A percentile compares a stretch with the other conserved stretches of the same genome.
Evolutionary conservation across 208 protist species (phyloP).

Genomic region (Wallacemonas rigidus): DNA sequence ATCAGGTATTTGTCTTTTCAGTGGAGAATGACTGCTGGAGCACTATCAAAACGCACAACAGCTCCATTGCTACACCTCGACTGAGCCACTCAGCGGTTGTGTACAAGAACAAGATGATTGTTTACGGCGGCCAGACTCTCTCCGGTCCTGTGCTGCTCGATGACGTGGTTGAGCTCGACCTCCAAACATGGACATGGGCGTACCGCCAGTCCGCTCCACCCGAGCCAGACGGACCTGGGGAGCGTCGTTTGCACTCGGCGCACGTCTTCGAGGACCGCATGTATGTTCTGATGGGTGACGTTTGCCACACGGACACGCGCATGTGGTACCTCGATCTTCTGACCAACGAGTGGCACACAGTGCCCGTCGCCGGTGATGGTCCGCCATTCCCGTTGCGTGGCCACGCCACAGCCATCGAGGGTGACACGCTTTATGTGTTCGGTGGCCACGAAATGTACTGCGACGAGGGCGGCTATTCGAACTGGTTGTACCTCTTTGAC

Average conservation of each 20-base stretch:
- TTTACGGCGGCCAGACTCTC: conserved; percentile 81
- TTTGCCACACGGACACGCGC: conserved; percentile 18
- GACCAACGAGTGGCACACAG: conserved; percentile 48
- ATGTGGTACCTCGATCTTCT: conserved; percentile 76
- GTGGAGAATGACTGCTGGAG: conserved; percentile 47
- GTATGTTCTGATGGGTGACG: conserved; percentile 80
- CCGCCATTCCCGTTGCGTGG: conserved; percentile 46
- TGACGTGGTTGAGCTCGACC: conserved; percentile 72
- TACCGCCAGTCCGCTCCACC: conserved; percentile 45
- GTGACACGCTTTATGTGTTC: conserved; percentile 64
- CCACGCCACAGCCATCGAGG: conserved; percentile 56
- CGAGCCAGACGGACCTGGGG: conserved; percentile 68
- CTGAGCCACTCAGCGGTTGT: conserved; percentile 71
- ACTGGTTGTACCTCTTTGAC: conserved; percentile 12
- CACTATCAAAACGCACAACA: conserved; percentile 40
- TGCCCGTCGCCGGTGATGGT: conserved; percentile 24
- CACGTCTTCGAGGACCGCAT: conserved; percentile 66
- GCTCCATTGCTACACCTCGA: conserved; percentile 46
- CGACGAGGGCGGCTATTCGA: conserved; percentile 1
- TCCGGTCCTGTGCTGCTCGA: conserved; percentile 40
- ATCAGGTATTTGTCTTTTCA: conserved; percentile 60
- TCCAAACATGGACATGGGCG: conserved; percentile 75
- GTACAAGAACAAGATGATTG: conserved; percentile 82
- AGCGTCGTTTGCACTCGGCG: conserved; percentile 68
- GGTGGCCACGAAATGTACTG: conserved; percentile 42